Base-by-base conservation (phyloP, 2,329 filamentous ascomycete species). In the Parafenestella ontariensis region DNA sequence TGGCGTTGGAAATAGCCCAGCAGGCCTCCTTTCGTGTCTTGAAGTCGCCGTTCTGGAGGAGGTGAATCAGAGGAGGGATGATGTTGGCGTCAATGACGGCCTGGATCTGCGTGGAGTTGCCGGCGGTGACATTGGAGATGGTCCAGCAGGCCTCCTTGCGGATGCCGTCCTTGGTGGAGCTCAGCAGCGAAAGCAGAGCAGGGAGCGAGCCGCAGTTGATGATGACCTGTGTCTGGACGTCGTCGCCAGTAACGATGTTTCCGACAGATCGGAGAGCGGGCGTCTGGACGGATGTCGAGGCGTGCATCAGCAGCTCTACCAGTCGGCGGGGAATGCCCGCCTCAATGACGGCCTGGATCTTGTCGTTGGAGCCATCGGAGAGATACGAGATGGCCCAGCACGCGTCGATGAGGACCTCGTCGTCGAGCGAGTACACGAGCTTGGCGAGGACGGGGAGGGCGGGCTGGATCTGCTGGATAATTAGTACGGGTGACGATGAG, bases 141-240 rank as follows among this genome's bases (percentile, higher is more conserved):
- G 95, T 99, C 95, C 95, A 99, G 87, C 95, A 99, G 24, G 95
- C 95, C 79, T 99, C 95, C 84, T 99, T 99, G 65, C 95, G 92
- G 65, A 99, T 99, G 23, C 95, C 95, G 72, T 99, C 95, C 85
- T 99, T 99, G 73, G 91, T 95, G 31, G 94, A 98, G 83, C 93
- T 94, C 60, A 99, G 83, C 17, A 99, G 88, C 31, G 93, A 95
- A 46, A 98, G 82, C n/a, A 99, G 86, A 63, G 93, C 96, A 37
- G 93, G 88, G 42, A 99, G 85, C 64, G 95, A 89, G 57, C 95
- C 94, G 70, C 93, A 96, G 86, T 99, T 99, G 79, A 99, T 99
- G 77, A 99, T 97, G 65, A 99, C 92, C 79, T 99, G 95, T 21
- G 95, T 99, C 81, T 99, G 95, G 37, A 99, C 91, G 75, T 99